Conservation (phyloP, 1,139 yeast genomes). For the Geotrichum aggregatum region DNA sequence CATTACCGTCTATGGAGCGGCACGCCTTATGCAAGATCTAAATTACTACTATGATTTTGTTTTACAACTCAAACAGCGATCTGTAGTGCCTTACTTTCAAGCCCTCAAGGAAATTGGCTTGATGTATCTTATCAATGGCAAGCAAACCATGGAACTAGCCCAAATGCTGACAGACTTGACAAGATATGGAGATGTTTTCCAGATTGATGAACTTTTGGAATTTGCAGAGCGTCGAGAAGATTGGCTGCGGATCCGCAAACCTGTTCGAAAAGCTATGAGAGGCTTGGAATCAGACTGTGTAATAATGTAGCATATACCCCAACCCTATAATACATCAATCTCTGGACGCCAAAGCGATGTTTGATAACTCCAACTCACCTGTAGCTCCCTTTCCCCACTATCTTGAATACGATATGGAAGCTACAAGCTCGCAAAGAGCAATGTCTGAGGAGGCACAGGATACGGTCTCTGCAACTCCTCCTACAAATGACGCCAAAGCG, state of each 20-base stretch:
- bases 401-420: too few species aligned
- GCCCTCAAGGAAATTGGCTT: conserved; percentile 82
- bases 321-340: too few species aligned
- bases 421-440: too few species aligned
- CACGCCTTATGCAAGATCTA: conserved; percentile 53
- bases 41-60: conserved; percentile 76
- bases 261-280: conserved; percentile 88
- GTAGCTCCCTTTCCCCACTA: too few species aligned
- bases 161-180: conserved; percentile 74
- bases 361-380: too few species aligned
- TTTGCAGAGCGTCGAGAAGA: conserved; percentile 84
- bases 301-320: conserved; percentile 52
- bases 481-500: too few species aligned
- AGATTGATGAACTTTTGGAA: conserved; percentile 89
- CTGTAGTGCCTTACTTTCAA: conserved; percentile 68
- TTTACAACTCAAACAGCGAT: conserved; percentile 61
- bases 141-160: conserved; percentile 73
- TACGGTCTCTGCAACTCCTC: too few species aligned
- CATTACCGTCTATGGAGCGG: conserved; percentile 73
- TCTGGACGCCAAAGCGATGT: not conserved
- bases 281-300: conserved; percentile 59
- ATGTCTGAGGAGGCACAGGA: too few species aligned
- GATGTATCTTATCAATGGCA: conserved; percentile 68
- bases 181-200: conserved; percentile 80
- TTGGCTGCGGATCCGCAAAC: conserved; percentile 69